phyloP scores from a whole-genome alignment of 1,284 basidiomycete genomes.

The Caloboletus firmus region DNA sequence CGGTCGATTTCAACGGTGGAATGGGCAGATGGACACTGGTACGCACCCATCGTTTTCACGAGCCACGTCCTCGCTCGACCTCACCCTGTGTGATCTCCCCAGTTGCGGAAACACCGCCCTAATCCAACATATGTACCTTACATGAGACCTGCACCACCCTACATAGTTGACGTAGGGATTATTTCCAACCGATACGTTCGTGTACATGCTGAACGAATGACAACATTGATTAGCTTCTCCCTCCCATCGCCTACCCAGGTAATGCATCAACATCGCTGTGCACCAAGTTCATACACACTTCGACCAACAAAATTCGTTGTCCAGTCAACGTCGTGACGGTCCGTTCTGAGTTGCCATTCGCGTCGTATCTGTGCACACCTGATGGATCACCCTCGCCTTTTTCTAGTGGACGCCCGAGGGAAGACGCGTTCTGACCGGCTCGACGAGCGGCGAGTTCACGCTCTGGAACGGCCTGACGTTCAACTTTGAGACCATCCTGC shows the following conservation, averaged over 20 bases:
- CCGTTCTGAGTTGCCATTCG: slow-evolving; percentile 33
- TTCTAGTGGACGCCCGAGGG: slow-evolving; percentile 94
- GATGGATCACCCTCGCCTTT: slow-evolving; percentile 1
- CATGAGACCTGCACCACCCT: slow-evolving; percentile 79
- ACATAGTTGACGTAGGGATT: slow-evolving; percentile 74
- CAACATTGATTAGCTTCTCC: slow-evolving; percentile 67
- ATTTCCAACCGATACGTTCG: slow-evolving; percentile 11
- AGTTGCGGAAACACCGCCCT: slow-evolving; percentile 76
- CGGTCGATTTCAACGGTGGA: slow-evolving; percentile 91
- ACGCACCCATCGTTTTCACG: neutral
- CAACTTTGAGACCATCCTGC: slow-evolving; percentile 99
- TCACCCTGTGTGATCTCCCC: neutral
- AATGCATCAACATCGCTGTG: slow-evolving; percentile 91
- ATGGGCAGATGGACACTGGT: slow-evolving; percentile 84
- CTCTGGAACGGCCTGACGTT: slow-evolving; percentile 99
- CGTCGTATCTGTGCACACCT: neutral
- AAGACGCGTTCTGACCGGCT: slow-evolving; percentile 89
- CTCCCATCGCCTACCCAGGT: slow-evolving; percentile 85
- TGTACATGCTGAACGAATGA: slow-evolving; percentile 24
- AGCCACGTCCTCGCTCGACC: neutral
- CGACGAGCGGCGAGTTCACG: slow-evolving; percentile 96
- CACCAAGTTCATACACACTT: slow-evolving; percentile 96
- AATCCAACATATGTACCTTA: slow-evolving; percentile 73
- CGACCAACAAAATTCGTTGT: slow-evolving; percentile 97
- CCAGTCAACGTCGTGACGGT: slow-evolving; percentile 94